phyloP scores from a whole-genome alignment of 148 eudicot species.

The Camellia lanceoleosa region DNA sequence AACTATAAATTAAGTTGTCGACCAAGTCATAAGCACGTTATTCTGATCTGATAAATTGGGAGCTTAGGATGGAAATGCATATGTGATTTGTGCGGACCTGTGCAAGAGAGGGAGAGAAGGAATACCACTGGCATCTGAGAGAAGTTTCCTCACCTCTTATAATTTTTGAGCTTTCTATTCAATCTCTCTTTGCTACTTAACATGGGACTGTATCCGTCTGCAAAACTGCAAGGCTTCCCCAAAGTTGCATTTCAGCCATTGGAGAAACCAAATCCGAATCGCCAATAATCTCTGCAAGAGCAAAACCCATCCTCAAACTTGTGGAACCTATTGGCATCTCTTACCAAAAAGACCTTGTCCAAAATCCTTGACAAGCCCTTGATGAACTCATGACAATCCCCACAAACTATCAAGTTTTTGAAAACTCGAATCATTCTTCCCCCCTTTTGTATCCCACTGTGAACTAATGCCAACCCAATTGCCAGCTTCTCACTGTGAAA shows the following conservation, averaged over 20 bases:
- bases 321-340: constrained; percentile 85
- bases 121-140: no score
- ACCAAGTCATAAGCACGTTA: no score
- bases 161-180: no score
- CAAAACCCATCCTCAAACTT: constrained; percentile 66
- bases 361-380: constrained; percentile 70
- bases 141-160: no score
- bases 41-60: no score
- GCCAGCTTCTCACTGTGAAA: constrained; percentile 80
- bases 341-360: constrained; percentile 56
- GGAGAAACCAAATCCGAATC: constrained; percentile 12
- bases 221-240: background rate
- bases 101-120: no score
- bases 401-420: constrained; percentile 80
- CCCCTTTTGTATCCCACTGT: constrained; percentile 32
- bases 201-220: no score
- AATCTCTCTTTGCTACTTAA: no score
- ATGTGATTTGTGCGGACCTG: no score
- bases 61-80: no score
- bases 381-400: constrained; percentile 79
- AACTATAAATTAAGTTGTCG: no score
- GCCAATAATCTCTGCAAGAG: constrained; percentile 83
- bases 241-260: background rate
- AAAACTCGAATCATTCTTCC: constrained; percentile 48
- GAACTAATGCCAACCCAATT: constrained; percentile 62